Evolutionary conservation across 164 flowering plant species (phyloP).

Genomic region (Aristolochia contorta): DNA sequence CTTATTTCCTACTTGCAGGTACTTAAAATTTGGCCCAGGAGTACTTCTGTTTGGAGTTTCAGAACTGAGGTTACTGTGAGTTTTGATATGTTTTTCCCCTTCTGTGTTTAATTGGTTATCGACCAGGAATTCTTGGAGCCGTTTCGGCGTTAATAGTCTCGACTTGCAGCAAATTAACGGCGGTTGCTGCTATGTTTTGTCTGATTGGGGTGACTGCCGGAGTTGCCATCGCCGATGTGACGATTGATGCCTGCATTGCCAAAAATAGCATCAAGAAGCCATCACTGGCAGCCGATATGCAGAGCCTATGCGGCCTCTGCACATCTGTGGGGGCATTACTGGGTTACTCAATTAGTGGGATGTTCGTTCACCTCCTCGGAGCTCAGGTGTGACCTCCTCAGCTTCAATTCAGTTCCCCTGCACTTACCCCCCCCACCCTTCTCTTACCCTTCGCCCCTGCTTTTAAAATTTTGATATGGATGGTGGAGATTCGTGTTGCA

Average conservation of each 20-base stretch:
- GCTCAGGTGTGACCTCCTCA: slow-evolving; percentile 37
- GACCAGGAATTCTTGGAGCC: slow-evolving; percentile 34
- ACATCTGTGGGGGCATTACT: slow-evolving; percentile 51
- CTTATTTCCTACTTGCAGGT: slow-evolving; percentile 42
- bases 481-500: slow-evolving; percentile 14
- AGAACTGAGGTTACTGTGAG: not conserved
- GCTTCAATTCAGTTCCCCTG: not conserved
- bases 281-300: slow-evolving; percentile 62
- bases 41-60: too few species aligned
- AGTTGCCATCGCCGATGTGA: slow-evolving; percentile 58
- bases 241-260: slow-evolving; percentile 71
- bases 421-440: too few species aligned
- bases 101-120: not conserved
- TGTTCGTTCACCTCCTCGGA: slow-evolving; percentile 56
- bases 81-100: not conserved
- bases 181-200: slow-evolving; percentile 33
- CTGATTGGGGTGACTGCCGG: slow-evolving; percentile 42
- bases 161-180: slow-evolving; percentile 21
- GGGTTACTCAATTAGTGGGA: slow-evolving; percentile 60
- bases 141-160: slow-evolving; percentile 34
- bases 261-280: slow-evolving; percentile 43
- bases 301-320: slow-evolving; percentile 60
- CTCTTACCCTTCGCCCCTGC: too few species aligned
- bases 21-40: too few species aligned
- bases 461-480: not conserved